A percentile compares a stretch with the other conserved stretches of the same genome.
These are phyloP conservation scores for Cladosporium sp. DNA, from an alignment of 2,329 filamentous ascomycete species.

Conservation along the genomic window DNA sequence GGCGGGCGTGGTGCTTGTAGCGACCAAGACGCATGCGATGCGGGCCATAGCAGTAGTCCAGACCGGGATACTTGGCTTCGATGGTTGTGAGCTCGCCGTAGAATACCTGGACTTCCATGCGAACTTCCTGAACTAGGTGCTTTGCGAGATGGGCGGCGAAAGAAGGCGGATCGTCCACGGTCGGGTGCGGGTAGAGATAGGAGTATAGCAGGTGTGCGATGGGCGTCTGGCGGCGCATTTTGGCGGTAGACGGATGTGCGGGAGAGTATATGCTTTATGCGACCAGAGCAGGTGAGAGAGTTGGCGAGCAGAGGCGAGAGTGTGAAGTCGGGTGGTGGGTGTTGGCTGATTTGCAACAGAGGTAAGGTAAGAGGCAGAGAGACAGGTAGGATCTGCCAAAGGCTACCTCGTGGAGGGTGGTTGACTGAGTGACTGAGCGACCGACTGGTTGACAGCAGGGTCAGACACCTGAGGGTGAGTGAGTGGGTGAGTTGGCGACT, in stretches of 20 bases:
- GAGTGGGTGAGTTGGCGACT: too few species aligned
- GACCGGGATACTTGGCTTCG: conserved; percentile 75
- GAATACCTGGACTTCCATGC: conserved; percentile 71
- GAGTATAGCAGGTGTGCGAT: conserved; percentile 71
- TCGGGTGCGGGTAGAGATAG: conserved; percentile 65
- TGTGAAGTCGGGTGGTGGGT: too few species aligned
- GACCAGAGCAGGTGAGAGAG: too few species aligned
- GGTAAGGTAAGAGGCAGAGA: too few species aligned
- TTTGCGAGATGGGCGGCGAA: conserved; percentile 67
- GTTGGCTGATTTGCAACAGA: too few species aligned
- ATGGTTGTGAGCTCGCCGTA: conserved; percentile 74
- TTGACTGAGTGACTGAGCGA: too few species aligned
- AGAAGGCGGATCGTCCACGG: conserved; percentile 62
- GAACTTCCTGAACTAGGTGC: conserved; percentile 69
- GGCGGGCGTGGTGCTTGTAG: conserved; percentile 69
- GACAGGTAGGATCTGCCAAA: too few species aligned
- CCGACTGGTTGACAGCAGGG: too few species aligned
- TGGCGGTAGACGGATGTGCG: conserved; percentile 19
- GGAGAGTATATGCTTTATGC: too few species aligned
- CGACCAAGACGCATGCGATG: conserved; percentile 74
- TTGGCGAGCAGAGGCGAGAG: too few species aligned
- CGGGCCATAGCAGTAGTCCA: conserved; percentile 69
- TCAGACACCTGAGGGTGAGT: too few species aligned
- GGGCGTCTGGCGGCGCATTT: conserved; percentile 65
- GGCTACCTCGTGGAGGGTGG: too few species aligned